Evolutionary conservation across 1,139 yeast genomes (phyloP).

Genomic region (Hyphopichia khmerensis): DNA sequence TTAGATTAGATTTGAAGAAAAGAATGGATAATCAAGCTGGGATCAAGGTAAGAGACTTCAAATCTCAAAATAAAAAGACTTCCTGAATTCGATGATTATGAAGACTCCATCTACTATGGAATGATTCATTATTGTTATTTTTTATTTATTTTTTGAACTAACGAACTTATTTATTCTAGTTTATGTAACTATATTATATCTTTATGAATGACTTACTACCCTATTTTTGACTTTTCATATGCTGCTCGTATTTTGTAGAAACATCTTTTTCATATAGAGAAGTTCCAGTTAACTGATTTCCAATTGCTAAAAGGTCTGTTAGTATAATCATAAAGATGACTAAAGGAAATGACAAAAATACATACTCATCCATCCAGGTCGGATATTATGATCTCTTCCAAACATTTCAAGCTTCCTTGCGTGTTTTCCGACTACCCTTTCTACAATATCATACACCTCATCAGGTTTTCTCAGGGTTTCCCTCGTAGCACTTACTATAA

Average conservation of each 20-base stretch:
- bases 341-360: not conserved
- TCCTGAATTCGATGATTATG: no score
- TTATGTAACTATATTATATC: no score
- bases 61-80: conserved; percentile 11
- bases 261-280: conserved; percentile 61
- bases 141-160: not conserved
- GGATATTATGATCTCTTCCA: conserved; percentile 80
- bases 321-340: no score
- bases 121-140: not conserved
- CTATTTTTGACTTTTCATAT: conserved; percentile 8
- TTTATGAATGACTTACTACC: no score
- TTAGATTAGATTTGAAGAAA: conserved; percentile 51
- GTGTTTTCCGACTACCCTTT: conserved; percentile 73
- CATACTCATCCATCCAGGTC: conserved; percentile 82
- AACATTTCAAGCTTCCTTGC: conserved; percentile 83
- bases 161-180: no score
- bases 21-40: conserved; percentile 56
- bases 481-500: conserved; percentile 78
- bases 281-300: conserved; percentile 71
- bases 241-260: conserved; percentile 22
- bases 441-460: conserved; percentile 82
- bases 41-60: conserved; percentile 24
- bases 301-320: conserved; percentile 48
- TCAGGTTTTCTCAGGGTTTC: conserved; percentile 92
- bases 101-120: not conserved